Evolutionary conservation across 1,284 basidiomycete species (phyloP), one percentile per base, ranked within the genome.

Genomic region (Trichosporon asahii): DNA sequence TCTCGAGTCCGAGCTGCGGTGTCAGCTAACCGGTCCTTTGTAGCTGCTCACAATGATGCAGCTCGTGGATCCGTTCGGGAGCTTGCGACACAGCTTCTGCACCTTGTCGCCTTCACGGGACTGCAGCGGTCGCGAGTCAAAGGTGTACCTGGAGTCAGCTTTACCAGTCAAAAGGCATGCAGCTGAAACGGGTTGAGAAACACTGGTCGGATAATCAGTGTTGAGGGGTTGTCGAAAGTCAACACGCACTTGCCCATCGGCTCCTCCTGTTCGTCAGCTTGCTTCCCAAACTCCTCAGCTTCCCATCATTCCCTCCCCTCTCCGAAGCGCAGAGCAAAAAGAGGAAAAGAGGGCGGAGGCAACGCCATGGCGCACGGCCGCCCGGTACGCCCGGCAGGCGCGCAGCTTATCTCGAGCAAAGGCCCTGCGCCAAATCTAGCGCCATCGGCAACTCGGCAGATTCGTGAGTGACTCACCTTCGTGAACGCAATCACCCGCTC

Each of bases 31-130:
- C 31, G 31, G 31, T 33, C 6, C 11, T 6, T 6, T 8, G 11
- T 9, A 33, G 7, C 31, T 33, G 31, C 31, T 37, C 11, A 37
- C 35, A 76, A 83, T 87, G 75, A 91, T 88, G 78, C 90, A 92
- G 73, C 89, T 89, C 68, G 82, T 77, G 25, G 84, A 82, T 65
- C 85, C 85, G n/a, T 80, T 73, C 5, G 79, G 77, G 31, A 68
- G 74, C 74, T 88, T 84, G 68, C 90, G 85, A 83, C 90, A 92
- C 25, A 91, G 81, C 77, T 91, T 61, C 57, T 61, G 57, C 15
- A 61, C 57, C 14, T 14, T 29, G 57, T 61, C 57, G 57, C 57
- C 57, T 11, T 61, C 57, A 18, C 57, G 57, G 6, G 57, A 61
- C 27, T 31, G 57, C 57, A 61, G 57, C 57, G 57, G 57, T n/a